A percentile compares a stretch with the other conserved stretches of the same genome.
phyloP scores from a whole-genome alignment of 1,284 basidiomycete species.

The Xerocomus tenax region DNA sequence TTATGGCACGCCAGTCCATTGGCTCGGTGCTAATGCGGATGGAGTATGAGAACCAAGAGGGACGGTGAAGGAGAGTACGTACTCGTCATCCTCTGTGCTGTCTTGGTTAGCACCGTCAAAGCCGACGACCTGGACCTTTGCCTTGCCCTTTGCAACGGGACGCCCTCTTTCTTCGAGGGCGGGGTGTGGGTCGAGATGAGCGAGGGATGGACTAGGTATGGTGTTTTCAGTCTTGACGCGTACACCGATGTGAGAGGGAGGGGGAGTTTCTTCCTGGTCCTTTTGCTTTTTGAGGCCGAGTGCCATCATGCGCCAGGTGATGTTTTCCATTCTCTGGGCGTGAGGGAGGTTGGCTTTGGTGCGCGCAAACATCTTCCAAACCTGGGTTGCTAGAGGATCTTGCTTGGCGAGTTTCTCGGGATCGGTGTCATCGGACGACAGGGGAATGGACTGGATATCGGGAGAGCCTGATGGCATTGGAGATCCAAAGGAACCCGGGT shows the following conservation, averaged over 20 bases:
- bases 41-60: conserved; percentile 17
- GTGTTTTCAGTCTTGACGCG: conserved; percentile 26
- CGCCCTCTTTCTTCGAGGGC: conserved; percentile 52
- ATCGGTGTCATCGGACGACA: conserved; percentile 40
- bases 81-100: conserved; percentile 64
- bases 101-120: conserved; percentile 72
- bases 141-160: conserved; percentile 67
- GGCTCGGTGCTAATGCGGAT: conserved; percentile 39
- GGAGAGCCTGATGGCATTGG: conserved; percentile 61
- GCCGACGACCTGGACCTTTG: conserved; percentile 63
- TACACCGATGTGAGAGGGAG: conserved; percentile 13
- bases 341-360: conserved; percentile 83
- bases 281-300: conserved; percentile 83
- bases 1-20: conserved; percentile 94
- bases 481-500: conserved; percentile 50
- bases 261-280: conserved; percentile 50
- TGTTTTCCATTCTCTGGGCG: conserved; percentile 91
- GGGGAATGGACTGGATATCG: conserved; percentile 40
- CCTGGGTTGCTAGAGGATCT: conserved; percentile 89
- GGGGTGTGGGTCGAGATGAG: conserved; percentile 11
- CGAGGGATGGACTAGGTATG: conserved; percentile 10
- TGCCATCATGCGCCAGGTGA: conserved; percentile 98
- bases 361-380: conserved; percentile 94
- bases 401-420: conserved; percentile 64
- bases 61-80: conserved; percentile 38